Evolutionary conservation across 139 green algal genomes (phyloP).

Genomic region (Coelastrella sp.): DNA sequence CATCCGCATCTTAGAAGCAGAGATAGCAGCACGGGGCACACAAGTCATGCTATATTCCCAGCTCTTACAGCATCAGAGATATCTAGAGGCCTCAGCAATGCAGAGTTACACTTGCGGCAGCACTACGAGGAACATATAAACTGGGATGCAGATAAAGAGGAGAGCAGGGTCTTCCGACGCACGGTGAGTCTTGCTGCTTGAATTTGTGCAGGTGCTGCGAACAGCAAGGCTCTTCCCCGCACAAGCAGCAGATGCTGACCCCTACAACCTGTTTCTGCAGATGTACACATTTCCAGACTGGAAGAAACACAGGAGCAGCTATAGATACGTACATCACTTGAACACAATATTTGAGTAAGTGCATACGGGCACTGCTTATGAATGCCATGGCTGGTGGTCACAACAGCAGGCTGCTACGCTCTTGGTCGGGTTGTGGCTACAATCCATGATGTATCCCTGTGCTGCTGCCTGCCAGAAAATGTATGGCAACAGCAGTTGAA

Average conservation of each 20-base stretch:
- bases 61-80: conserved; percentile 30
- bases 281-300: conserved; percentile 60
- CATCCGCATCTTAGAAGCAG: neutral
- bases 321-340: conserved; percentile 58
- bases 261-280: neutral
- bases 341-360: conserved; percentile 58
- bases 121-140: conserved; percentile 41
- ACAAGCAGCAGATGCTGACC: too few species aligned
- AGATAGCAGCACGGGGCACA: neutral
- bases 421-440: too few species aligned
- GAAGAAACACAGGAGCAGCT: conserved; percentile 51
- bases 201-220: too few species aligned
- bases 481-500: too few species aligned
- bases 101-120: conserved; percentile 32
- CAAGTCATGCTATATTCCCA: neutral
- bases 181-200: conserved; percentile 6
- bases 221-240: too few species aligned
- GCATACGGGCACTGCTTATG: neutral
- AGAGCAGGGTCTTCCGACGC: conserved; percentile 40
- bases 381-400: too few species aligned
- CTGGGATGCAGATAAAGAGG: conserved; percentile 47
- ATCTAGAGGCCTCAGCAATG: conserved; percentile 18
- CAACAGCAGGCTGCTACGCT: too few species aligned
- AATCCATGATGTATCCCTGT: too few species aligned
- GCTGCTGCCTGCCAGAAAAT: too few species aligned